A percentile compares a stretch with the other conserved stretches of the same genome.
phyloP scores from a whole-genome alignment of 2,329 filamentous ascomycete genomes.

The Ceratocystis eucalypticola region DNA sequence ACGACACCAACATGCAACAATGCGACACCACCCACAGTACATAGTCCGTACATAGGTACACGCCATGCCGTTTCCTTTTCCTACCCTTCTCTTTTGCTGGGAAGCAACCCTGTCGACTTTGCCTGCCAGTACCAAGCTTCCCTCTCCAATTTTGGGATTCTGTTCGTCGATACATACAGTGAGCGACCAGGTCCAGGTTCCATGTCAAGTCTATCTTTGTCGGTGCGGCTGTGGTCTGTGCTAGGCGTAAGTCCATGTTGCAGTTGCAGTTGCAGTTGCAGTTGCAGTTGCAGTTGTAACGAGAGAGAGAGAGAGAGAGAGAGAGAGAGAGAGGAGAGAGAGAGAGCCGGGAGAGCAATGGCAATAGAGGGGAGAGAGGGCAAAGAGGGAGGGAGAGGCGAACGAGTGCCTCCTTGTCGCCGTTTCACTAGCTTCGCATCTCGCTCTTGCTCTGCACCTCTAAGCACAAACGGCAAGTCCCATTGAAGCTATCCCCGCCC shows the following conservation, averaged over 20 bases:
- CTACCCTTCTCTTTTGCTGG: not conserved
- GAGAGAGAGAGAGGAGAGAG: not conserved
- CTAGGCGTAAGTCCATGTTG: not conserved
- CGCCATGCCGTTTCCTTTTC: not conserved
- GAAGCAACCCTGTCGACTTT: conserved; percentile 1
- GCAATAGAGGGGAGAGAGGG: not conserved
- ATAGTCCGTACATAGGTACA: not conserved
- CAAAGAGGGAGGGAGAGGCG: not conserved
- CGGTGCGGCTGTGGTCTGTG: conserved; percentile 8
- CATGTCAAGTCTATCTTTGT: conserved; percentile 10
- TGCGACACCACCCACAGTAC: not conserved
- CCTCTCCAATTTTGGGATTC: conserved; percentile 9
- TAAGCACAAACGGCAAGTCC: too few species aligned
- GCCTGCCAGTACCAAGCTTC: conserved; percentile 1
- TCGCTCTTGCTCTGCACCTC: too few species aligned
- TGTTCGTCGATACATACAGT: not conserved
- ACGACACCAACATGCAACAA: not conserved
- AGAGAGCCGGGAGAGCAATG: not conserved
- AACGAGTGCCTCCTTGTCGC: not conserved
- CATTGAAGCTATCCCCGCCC: too few species aligned
- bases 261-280: not conserved
- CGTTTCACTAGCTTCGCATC: too few species aligned
- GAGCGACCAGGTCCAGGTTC: not conserved
- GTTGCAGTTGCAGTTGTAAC: not conserved
- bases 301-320: not conserved